A percentile compares a stretch with the other conserved stretches of the same genome.
These are phyloP conservation scores for Geotrichum europaeum DNA, from an alignment of 1,139 yeast genomes.

Conservation along the genomic window DNA sequence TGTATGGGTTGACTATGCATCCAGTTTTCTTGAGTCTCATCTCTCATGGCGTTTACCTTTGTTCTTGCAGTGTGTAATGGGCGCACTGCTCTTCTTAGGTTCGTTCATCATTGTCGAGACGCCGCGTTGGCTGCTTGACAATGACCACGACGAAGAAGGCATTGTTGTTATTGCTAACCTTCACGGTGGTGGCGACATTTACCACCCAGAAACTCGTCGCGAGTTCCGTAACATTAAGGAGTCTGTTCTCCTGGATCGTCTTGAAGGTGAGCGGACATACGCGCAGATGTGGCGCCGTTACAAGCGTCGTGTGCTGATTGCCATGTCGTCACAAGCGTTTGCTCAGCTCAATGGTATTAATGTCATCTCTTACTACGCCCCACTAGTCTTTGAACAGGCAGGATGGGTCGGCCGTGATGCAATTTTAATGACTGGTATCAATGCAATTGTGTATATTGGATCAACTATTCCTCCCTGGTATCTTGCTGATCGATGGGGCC, in stretches of 20 bases:
- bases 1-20: slow-evolving; percentile 86
- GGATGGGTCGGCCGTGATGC: slow-evolving; percentile 92
- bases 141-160: slow-evolving; percentile 86
- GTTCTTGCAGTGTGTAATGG: slow-evolving; percentile 69
- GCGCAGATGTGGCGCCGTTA: slow-evolving; percentile 64
- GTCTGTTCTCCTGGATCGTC: slow-evolving; percentile 65
- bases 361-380: slow-evolving; percentile 88
- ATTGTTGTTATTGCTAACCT: slow-evolving; percentile 75
- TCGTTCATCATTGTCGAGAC: slow-evolving; percentile 76
- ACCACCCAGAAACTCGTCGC: slow-evolving; percentile 50
- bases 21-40: slow-evolving; percentile 53
- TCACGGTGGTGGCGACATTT: slow-evolving; percentile 59
- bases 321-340: slow-evolving; percentile 85
- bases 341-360: slow-evolving; percentile 93
- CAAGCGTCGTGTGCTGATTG: slow-evolving; percentile 74
- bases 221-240: slow-evolving; percentile 78
- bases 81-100: slow-evolving; percentile 61
- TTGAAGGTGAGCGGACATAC: slow-evolving; percentile 73
- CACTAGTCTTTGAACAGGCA: slow-evolving; percentile 88
- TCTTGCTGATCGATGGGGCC: slow-evolving; percentile 84
- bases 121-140: slow-evolving; percentile 84
- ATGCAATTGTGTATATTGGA: slow-evolving; percentile 64
- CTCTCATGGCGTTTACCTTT: slow-evolving; percentile 78
- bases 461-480: slow-evolving; percentile 90
- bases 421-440: slow-evolving; percentile 87